phyloP scores from a whole-genome alignment of 805 yeast genomes.

The Candida oleophila region DNA sequence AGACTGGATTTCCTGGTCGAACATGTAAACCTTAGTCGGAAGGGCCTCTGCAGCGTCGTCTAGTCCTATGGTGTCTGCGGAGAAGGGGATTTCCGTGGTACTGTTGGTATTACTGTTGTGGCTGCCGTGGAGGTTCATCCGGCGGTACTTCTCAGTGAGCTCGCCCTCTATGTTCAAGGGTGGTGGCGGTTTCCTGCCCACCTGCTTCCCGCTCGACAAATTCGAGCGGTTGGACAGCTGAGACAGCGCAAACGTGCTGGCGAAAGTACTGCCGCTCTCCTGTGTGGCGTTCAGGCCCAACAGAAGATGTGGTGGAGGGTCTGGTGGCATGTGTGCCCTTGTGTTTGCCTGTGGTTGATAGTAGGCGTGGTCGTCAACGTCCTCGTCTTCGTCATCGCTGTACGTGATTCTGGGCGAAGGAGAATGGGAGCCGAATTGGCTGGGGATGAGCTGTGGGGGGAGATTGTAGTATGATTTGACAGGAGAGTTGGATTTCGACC shows the following conservation, averaged over 20 bases:
- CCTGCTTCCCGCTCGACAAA: not conserved
- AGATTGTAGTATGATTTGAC: not conserved
- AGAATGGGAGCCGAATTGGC: not conserved
- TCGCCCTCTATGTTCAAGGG: not conserved
- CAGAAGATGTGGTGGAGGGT: constrained; percentile 7
- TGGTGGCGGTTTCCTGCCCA: constrained; percentile 6
- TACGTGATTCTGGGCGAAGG: not conserved
- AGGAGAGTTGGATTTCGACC: not conserved
- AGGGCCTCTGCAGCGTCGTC: constrained; percentile 24
- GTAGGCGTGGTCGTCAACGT: not conserved
- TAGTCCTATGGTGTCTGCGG: constrained; percentile 42
- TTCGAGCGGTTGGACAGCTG: constrained; percentile 2
- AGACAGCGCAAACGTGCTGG: constrained; percentile 3
- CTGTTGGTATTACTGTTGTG: not conserved
- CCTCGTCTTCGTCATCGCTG: constrained; percentile 4
- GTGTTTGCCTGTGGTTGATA: not conserved
- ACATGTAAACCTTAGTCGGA: constrained; percentile 36
- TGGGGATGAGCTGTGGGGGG: not conserved
- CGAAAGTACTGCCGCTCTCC: not conserved
- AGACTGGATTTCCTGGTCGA: constrained; percentile 34
- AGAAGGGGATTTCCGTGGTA: constrained; percentile 35
- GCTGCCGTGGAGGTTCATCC: not conserved
- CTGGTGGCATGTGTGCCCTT: not conserved
- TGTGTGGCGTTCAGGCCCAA: constrained; percentile 1
- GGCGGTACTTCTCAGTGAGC: not conserved